Conservation (phyloP, 2,329 filamentous ascomycete genomes). For the Cryphonectria naterciae region DNA sequence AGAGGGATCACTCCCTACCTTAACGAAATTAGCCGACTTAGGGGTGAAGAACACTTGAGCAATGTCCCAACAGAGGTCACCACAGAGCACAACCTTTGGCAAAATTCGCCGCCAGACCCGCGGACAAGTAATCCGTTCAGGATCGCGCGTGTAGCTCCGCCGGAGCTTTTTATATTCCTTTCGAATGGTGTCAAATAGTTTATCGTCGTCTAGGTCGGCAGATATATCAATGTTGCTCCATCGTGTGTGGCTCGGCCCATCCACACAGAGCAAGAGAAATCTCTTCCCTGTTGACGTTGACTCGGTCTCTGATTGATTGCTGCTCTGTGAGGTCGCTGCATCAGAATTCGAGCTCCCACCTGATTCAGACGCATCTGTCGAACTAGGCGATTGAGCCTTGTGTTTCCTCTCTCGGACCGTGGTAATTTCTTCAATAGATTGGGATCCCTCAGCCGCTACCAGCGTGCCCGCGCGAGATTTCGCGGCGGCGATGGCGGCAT, state of each 20-base stretch:
- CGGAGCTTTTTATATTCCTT: background rate
- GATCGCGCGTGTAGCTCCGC: background rate
- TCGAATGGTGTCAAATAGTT: background rate
- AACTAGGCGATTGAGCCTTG: fast-evolving
- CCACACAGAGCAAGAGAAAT: background rate
- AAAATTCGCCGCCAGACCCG: background rate
- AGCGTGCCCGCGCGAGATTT: background rate
- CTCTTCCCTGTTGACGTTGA: background rate
- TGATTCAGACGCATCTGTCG: background rate
- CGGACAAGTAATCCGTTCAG: background rate
- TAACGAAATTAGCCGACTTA: background rate
- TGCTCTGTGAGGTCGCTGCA: background rate
- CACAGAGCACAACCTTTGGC: background rate
- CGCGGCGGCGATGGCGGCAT: background rate
- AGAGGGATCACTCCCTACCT: background rate
- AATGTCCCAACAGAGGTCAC: background rate
- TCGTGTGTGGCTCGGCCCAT: background rate
- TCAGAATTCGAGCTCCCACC: background rate
- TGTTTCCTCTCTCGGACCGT: background rate
- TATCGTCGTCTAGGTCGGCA: background rate
- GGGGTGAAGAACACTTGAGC: background rate
- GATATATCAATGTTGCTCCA: background rate
- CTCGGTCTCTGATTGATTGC: background rate
- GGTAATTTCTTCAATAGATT: background rate
- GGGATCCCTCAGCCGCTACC: background rate